Base-by-base conservation (phyloP, 768 basidiomycete genomes). In the Naganishia vaughanmartiniae region DNA sequence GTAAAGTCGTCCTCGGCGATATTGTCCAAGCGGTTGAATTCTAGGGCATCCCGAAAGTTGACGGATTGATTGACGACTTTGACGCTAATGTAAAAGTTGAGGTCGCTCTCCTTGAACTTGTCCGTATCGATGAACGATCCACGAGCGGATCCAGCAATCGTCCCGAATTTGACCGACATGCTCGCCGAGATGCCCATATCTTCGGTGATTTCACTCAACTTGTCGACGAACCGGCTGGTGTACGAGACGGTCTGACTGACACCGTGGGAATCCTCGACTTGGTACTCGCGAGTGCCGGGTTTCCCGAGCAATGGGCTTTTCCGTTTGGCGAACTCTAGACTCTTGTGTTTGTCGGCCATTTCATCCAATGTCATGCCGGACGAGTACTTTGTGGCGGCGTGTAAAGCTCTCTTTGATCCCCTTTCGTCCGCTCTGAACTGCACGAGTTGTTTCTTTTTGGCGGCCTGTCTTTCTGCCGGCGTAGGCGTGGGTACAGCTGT, bases 11-110 rank as follows among this genome's bases (percentile, higher is more conserved):
- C 36, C 36, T 36, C 36, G 5, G 36, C 36, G 36, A 36, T 36
- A 12, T 36, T 36, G 36, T 36, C 28, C 54, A 56, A 28, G 28
- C 14, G 54, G 19, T 28, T n/a, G 26, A 56, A 56, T n/a, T 30
- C 17, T n/a, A 56, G 24, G 54, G 54, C 54, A 24, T 56, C 54
- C 4, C 24, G 11, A 21, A 30, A 56, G 24, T 56, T 56, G 33
- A 56, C 19, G 15, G 54, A 30, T 24, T 56, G 54, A 19, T 56
- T 56, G 9, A 56, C 26, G 54, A 56, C 54, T 21, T 56, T 56
- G 26, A 56, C 54, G n/a, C 54, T 56, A 24, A 56, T 56, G n/a
- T 56, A 56, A 24, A 30, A 56, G 33, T 56, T 56, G 14, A 56
- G 24, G 26, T 56, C 54, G 54, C 54, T 56, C 11, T 56, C 54